phyloP scores from a whole-genome alignment of 2,329 filamentous ascomycete genomes.

The Penicillium paneum region DNA sequence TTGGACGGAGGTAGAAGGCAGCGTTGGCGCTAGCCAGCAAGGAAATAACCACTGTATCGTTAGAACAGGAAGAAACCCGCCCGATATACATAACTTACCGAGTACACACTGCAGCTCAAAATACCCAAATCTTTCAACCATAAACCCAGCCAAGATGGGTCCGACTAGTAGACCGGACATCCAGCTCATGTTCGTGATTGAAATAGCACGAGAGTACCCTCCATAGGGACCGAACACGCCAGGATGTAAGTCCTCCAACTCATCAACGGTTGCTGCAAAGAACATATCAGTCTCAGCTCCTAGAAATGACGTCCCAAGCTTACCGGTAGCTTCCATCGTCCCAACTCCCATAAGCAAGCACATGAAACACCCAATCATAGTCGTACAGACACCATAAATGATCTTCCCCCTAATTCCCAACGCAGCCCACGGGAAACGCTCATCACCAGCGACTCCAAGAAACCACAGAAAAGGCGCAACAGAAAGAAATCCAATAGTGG shows the following conservation, averaged over 20 bases:
- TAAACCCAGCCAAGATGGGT: constrained; percentile 14
- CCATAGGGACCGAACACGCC: constrained; percentile 23
- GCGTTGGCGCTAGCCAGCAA: constrained; percentile 1
- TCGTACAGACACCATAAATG: neutral
- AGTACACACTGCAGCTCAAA: constrained; percentile 14
- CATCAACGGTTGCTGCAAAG: constrained; percentile 12
- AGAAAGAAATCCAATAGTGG: neutral
- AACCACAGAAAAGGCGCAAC: constrained; percentile 3
- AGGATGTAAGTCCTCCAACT: constrained; percentile 12
- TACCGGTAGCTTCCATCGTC: constrained; percentile 10
- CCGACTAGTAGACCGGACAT: constrained; percentile 18
- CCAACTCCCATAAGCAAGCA: constrained; percentile 7
- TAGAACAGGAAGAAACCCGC: neutral
- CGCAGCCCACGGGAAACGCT: constrained; percentile 1
- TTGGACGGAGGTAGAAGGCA: neutral
- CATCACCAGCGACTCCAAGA: constrained; percentile 4
- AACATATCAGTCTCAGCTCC: neutral
- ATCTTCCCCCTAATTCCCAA: neutral
- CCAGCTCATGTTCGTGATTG: constrained; percentile 22
- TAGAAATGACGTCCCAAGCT: neutral
- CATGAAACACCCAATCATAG: constrained; percentile 5
- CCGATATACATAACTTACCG: neutral
- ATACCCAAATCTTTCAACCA: constrained; percentile 15
- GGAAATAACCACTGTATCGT: neutral
- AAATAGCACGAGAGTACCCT: constrained; percentile 23